phyloP scores from a whole-genome alignment of 2,329 filamentous ascomycete genomes.

The Diplocarpon rosae region DNA sequence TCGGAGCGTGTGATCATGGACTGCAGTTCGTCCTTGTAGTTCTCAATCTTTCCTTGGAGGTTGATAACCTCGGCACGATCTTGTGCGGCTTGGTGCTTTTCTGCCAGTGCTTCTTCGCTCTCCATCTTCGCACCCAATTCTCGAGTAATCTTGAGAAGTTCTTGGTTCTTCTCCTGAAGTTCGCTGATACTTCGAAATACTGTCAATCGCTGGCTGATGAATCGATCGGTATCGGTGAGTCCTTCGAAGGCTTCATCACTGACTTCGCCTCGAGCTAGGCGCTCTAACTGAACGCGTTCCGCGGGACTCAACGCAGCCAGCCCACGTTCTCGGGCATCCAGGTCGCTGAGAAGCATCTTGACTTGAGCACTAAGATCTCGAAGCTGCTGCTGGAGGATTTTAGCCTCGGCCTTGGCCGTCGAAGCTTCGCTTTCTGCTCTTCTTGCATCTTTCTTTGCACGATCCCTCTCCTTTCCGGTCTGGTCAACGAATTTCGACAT shows the following conservation, averaged over 20 bases:
- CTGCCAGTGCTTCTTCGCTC: conserved; percentile 69
- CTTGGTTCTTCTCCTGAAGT: conserved; percentile 78
- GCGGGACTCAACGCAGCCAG: conserved; percentile 58
- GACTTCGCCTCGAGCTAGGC: conserved; percentile 65
- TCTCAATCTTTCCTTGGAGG: conserved; percentile 60
- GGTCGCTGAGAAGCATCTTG: conserved; percentile 80
- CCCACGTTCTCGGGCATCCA: conserved; percentile 73
- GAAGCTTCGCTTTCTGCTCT: conserved; percentile 66
- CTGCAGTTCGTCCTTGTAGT: conserved; percentile 75
- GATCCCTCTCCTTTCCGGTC: conserved; percentile 69
- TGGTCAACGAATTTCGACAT: conserved; percentile 79
- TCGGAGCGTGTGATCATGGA: conserved; percentile 75
- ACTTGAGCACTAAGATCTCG: conserved; percentile 84
- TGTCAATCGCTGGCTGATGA: conserved; percentile 83
- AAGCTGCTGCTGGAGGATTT: conserved; percentile 74
- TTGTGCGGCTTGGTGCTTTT: conserved; percentile 49
- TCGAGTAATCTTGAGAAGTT: conserved; percentile 71
- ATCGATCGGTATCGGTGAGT: conserved; percentile 72
- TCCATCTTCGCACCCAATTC: conserved; percentile 84
- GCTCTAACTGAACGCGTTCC: conserved; percentile 65
- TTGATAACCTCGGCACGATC: conserved; percentile 64
- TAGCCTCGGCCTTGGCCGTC: conserved; percentile 54
- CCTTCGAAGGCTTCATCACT: conserved; percentile 60
- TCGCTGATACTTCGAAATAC: conserved; percentile 79
- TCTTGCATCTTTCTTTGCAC: conserved; percentile 64